Evolutionary conservation across 2,329 filamentous ascomycete genomes (phyloP).

Genomic region (Sarocladiaceae sp.): DNA sequence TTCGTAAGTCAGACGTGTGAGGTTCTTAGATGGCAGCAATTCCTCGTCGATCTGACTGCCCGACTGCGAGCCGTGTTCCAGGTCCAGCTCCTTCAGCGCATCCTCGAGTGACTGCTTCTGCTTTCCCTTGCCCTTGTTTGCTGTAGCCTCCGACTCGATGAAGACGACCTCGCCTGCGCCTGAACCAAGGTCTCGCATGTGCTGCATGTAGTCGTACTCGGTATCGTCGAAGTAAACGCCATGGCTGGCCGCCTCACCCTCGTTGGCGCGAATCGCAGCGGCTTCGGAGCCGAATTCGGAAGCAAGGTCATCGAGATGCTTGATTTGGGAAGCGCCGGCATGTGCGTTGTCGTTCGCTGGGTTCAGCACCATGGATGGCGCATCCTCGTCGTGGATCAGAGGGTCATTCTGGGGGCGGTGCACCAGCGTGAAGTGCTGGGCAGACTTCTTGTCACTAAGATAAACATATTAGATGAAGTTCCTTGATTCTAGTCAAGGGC

Average conservation of each 20-base stretch:
- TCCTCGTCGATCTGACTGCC: constrained; percentile 65
- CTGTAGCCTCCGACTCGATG: constrained; percentile 65
- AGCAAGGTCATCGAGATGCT: constrained; percentile 70
- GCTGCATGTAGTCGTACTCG: constrained; percentile 99
- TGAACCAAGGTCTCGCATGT: constrained; percentile 80
- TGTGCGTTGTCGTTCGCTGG: constrained; percentile 43
- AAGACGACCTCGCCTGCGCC: constrained; percentile 73
- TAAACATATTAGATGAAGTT: constrained; percentile 13
- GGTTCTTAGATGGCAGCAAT: constrained; percentile 74
- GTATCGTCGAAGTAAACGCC: constrained; percentile 95
- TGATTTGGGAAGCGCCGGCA: constrained; percentile 41
- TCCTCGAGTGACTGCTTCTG: constrained; percentile 79
- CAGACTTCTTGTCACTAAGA: constrained; percentile 77
- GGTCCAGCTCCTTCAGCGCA: constrained; percentile 60
- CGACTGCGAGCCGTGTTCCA: constrained; percentile 35
- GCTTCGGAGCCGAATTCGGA: constrained; percentile 69
- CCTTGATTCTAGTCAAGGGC: neutral
- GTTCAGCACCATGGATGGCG: constrained; percentile 87
- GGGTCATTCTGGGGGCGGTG: constrained; percentile 97
- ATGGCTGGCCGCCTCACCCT: constrained; percentile 92
- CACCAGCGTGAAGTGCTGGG: constrained; percentile 89
- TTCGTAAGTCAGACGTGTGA: constrained; percentile 76
- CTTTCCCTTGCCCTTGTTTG: constrained; percentile 67
- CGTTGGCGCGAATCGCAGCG: constrained; percentile 71
- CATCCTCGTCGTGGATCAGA: constrained; percentile 85